Evolutionary conservation across 371 early-diverging fungal species (phyloP).

Genomic region (Mortierella sp.): DNA sequence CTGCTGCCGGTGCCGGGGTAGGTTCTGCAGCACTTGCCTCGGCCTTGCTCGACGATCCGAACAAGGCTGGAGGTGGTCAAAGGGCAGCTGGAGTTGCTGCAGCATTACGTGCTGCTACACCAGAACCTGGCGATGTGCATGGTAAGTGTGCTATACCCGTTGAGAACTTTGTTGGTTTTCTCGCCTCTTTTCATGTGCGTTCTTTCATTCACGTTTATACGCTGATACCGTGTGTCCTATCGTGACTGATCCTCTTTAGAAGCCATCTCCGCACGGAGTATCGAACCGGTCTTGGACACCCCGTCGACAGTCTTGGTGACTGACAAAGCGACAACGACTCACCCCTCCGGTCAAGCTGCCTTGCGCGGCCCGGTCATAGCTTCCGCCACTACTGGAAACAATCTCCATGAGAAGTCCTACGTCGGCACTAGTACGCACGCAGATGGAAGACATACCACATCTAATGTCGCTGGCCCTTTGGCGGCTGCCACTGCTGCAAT

Average conservation of each 20-base stretch:
- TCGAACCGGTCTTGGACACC: neutral
- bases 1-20: no score
- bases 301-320: conserved; percentile 1
- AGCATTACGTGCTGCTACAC: conserved; percentile 3
- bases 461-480: neutral
- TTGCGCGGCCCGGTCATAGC: no score
- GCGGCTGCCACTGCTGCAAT: conserved; percentile 13
- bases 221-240: neutral
- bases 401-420: no score
- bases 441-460: no score
- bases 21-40: no score
- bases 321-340: conserved; percentile 27
- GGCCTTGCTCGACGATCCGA: neutral
- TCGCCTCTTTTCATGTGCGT: neutral
- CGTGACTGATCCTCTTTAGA: neutral
- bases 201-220: neutral
- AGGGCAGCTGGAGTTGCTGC: conserved; percentile 17
- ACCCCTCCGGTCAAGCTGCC: no score
- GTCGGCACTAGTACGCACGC: no score
- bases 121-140: neutral
- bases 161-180: neutral
- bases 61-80: neutral
- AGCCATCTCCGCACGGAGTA: conserved; percentile 17
- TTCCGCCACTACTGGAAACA: no score
- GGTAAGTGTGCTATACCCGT: no score